Base-by-base conservation (phyloP, 768 basidiomycete genomes). In the Strobilomyces confusus region DNA sequence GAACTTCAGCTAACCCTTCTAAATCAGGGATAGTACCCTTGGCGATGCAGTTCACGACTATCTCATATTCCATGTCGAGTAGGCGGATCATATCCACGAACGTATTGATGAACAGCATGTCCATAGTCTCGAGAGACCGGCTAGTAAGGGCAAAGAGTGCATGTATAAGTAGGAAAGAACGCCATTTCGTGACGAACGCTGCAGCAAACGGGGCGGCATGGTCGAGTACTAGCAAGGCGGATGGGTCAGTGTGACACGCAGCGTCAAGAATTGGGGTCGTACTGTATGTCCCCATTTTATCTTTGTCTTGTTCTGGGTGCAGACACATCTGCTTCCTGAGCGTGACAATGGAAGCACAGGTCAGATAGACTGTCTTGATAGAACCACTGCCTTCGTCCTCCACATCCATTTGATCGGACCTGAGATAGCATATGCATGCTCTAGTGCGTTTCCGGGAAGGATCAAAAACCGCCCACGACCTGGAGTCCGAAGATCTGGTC, bases 1-100 rank as follows among this genome's bases (percentile, higher is more conserved):
- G 53, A 20, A 56, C 54, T 23, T 41, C 29, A 4, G 43, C n/a
- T n/a, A n/a, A n/a, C n/a, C n/a, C n/a, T n/a, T n/a, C n/a, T n/a
- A n/a, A n/a, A n/a, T n/a, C 48, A 44, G 59, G 58, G 30, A 59
- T 55, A 5, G 46, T 46, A 26, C 58, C 58, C 2, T 44, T 52
- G n/a, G 48, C 54, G 42, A 60, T 40, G n/a, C 50, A 60, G 20
- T 60, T 43, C 7, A 60, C 20, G 11, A 60, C 9, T 40, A 52
- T 29, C 15, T 60, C 51, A n/a, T 52, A 60, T 20, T 52, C 40
- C 19, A 22, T 23, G 14, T 60, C 58, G 20, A 60, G n/a, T 13
- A 40, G 17, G 9, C 40, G 40, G 11, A 60, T 56, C 50, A 56
- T 40, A 23, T 55, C 58, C 36, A 60, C 36, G 19, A 60, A 49